Base-by-base conservation (phyloP, 495 filamentous ascomycete species). In the Neurospora cerealis region DNA sequence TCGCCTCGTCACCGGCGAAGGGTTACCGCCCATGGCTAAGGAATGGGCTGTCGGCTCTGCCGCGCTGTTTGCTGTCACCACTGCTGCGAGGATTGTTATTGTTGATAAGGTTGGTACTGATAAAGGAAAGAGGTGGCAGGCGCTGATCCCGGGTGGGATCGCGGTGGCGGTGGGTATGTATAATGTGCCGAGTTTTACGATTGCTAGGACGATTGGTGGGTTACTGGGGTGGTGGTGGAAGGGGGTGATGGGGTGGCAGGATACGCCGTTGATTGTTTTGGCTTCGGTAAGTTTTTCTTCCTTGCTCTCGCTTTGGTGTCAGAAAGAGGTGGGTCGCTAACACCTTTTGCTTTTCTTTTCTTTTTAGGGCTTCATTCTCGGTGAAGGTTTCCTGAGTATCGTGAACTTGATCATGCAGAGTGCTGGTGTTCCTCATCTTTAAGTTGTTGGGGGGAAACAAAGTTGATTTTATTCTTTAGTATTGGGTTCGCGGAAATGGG, bases 371-470 rank as follows among this genome's bases (percentile, higher is more conserved):
- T 88, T 98, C 72, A 97, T 99, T 75, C 83, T 99, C 28, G 96
- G 96, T 8, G 96, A 99, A 81, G 96, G 96, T 0, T 89, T 98
- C 74, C 80, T 97, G 72, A 98, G 96, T 78, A 97, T 99, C 77
- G 87, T 96, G 39, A 98, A 97, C 78, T 82, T 99, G 73, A 79
- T 91, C 11, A 86, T 99, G 77, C 93, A 96, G 48, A 95, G 93
- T 82, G 86, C 88, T 28, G 83, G 85, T 13, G 93, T 97, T 72
- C 93, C 93, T 74, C 93, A 95, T 86, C 82, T 95, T 46, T 93
- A 77, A 76, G 32, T 19, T 66, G 48, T 15, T 40, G 48, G 15
- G 54, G 28, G 28, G 15, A 19, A 19, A 66, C 7, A 66, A 66
- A 34, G 54, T 34, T 66, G 54, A 34, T 66, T 48, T 34, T 19